Evolutionary conservation across 2,329 filamentous ascomycete genomes (phyloP).

Genomic region (Colletotrichum incanum): DNA sequence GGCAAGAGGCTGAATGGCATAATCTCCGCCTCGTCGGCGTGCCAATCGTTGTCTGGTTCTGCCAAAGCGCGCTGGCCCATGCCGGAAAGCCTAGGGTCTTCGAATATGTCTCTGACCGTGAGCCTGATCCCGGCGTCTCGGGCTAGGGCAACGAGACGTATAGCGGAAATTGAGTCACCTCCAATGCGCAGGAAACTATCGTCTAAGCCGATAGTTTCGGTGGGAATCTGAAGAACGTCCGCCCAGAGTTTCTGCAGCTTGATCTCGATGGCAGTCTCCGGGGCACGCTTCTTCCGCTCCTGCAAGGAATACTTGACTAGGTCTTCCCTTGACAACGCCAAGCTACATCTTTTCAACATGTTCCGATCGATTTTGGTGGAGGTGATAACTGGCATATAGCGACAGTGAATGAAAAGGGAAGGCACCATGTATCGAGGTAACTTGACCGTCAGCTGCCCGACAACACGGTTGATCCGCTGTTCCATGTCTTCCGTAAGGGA

Average conservation of each 20-base stretch:
- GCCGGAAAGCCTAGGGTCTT: slow-evolving; percentile 40
- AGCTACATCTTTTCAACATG: background rate
- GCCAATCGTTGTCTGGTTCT: background rate
- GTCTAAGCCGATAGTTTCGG: slow-evolving; percentile 9
- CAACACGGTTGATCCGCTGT: background rate
- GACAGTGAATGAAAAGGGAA: slow-evolving; percentile 35
- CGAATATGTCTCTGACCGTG: slow-evolving; percentile 43
- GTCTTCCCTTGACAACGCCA: background rate
- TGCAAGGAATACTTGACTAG: slow-evolving; percentile 4
- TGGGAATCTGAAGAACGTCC: slow-evolving; percentile 30
- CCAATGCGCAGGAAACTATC: slow-evolving; percentile 64
- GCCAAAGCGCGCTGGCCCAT: slow-evolving; percentile 3
- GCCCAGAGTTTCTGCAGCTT: slow-evolving; percentile 52
- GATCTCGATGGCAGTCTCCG: slow-evolving; percentile 6
- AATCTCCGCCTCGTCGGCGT: background rate
- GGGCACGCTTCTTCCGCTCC: slow-evolving; percentile 6
- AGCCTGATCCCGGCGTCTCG: slow-evolving; percentile 30
- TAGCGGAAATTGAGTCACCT: slow-evolving; percentile 58
- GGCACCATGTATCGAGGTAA: slow-evolving; percentile 47
- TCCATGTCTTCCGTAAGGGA: slow-evolving; percentile 16
- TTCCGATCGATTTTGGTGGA: slow-evolving; percentile 45
- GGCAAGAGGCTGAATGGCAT: background rate
- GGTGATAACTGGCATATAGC: slow-evolving; percentile 36
- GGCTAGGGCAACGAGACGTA: slow-evolving; percentile 19
- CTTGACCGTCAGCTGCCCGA: slow-evolving; percentile 12